Base-by-base conservation (phyloP, 2,329 filamentous ascomycete species). In the Drechslerella dactyloides region DNA sequence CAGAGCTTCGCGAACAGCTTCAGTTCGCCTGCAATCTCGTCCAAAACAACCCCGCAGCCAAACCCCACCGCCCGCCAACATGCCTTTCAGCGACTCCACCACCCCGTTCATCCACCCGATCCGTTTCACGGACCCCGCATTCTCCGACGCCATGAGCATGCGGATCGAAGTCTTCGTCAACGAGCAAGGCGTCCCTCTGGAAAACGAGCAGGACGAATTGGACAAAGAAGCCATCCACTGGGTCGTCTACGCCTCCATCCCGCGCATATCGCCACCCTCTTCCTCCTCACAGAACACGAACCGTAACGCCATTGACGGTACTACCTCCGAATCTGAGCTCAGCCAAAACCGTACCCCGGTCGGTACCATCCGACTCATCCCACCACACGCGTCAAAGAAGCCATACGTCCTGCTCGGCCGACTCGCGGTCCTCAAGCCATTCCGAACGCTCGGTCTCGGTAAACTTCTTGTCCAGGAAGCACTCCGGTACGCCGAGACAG, bases 331-430 rank as follows among this genome's bases (percentile, higher is more conserved):
- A 19, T 59, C 56, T n/a, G 68, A 72, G 17, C 35, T 72, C 21
- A 72, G 60, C 56, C 68, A 72, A 42, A 72, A 72, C 35, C 78
- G 78, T 74, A 81, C 79, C 23, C 85, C 91, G 53, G 86, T 93
- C 59, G 91, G 89, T 6, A 91, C 89, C 0, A 84, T 96, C 69
- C 87, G 93, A 21, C 82, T 96, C 10, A 89, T 96, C 0, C 92
- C 92, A 0, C 91, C 91, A 57, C 24, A 24, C 2, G 48, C 59
- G n/a, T 65, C 60, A 21, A 68, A 66, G 52, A 73, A 73, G 51
- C 91, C 90, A 1, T 96, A 93, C 79, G 82, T 96, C 74, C 96
- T 93, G 80, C 80, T 97, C 1, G 91, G 91, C 3, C 85, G 91
- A 0, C 82, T 97, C 27, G 90, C 91, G 0, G 88, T 94, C 0